Evolutionary conservation across 169 alveolate species (phyloP).

Genomic region (Nephromyces sp.): DNA sequence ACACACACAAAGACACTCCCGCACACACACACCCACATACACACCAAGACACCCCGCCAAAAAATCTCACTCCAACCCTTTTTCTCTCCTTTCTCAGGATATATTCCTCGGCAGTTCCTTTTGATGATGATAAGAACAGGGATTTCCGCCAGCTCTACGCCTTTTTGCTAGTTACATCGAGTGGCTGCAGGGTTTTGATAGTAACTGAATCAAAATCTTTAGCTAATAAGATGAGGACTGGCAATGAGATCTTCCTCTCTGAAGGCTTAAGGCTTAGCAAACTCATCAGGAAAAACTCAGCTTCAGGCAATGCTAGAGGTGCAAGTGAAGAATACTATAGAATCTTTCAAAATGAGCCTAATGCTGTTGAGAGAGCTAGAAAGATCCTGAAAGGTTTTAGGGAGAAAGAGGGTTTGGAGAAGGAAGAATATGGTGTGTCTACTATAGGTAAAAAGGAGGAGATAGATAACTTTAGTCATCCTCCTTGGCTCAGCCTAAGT

Average conservation of each 20-base stretch:
- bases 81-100: too few relatives aligned
- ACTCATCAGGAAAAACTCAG: too few relatives aligned
- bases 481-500: constrained; percentile 43
- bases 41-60: neutral
- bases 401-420: neutral
- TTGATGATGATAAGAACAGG: constrained; percentile 6
- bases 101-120: too few relatives aligned
- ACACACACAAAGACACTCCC: neutral
- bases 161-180: constrained; percentile 29
- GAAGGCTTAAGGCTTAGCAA: too few relatives aligned
- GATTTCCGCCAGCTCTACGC: constrained; percentile 22
- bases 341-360: too few relatives aligned
- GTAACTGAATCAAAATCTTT: constrained; percentile 2
- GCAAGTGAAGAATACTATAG: too few relatives aligned
- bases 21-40: neutral
- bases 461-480: constrained; percentile 3
- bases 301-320: too few relatives aligned
- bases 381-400: too few relatives aligned
- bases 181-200: constrained; percentile 27
- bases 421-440: neutral
- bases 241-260: neutral
- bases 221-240: neutral
- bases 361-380: too few relatives aligned
- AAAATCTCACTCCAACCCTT: neutral
- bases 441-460: neutral